Base-by-base conservation (phyloP, 192 early-diverging fungal species). In the Entomortierella parvispora region DNA sequence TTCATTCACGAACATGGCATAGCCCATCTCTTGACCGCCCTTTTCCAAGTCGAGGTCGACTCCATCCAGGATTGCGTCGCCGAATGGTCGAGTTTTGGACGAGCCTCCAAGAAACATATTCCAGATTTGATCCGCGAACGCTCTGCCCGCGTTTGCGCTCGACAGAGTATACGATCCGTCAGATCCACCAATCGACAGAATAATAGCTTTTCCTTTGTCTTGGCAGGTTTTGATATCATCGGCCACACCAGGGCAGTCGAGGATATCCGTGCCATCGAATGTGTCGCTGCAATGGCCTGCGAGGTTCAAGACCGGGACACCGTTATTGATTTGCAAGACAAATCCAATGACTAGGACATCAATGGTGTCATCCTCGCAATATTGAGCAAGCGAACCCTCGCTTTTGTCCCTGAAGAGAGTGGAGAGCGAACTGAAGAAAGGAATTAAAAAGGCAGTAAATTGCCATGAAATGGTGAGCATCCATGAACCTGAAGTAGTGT, bases 201-300 rank as follows among this genome's bases (percentile, higher is more conserved):
- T 74, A 3, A 93, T 69, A 6, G 72, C 69, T 44, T 90, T 91
- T 3, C 90, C 92, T 26, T 82, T 69, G 11, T 66, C 60, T 65
- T 93, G 92, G 80, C 92, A 93, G 32, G 79, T 62, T 50, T 86
- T 80, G 75, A 93, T 91, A 54, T 90, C 90, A 10, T 65, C 47
- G 15, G 81, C 87, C 15, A 93, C 58, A 26, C 76, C 59, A 6
- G 83, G 82, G 62, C 90, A 91, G 58, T 88, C 79, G 37, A 85
- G 83, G 50, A 92, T 61, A 8, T 64, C 22, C 23, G 87, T 84
- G 15, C 81, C 82, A 0, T 86, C 59, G 60, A 89, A 91, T 3
- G 83, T 86, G 6, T 61, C 48, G 23, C 80, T 69, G 65, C 88
- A 88, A 32, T 72, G 72, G 40, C 80, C 80, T 33, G 90, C 85